A percentile compares a stretch with the other conserved stretches of the same genome.
Evolutionary conservation across 1,284 basidiomycete species (phyloP).

Genomic region (Ustilago xerochloae): DNA sequence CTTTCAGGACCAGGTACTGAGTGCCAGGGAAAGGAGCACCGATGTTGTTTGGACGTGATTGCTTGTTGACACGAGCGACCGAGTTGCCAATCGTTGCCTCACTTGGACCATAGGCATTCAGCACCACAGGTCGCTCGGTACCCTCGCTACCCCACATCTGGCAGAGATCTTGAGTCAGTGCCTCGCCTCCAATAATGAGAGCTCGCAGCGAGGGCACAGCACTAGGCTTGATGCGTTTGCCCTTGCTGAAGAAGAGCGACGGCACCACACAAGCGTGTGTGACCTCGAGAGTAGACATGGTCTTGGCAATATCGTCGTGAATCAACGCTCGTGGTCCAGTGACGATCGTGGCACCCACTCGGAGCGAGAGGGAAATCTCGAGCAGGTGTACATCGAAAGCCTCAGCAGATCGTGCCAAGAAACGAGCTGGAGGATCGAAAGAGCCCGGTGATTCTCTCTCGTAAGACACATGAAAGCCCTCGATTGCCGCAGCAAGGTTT

Average conservation of each 20-base stretch:
- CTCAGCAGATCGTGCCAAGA: slow-evolving; percentile 64
- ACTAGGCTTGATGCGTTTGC: slow-evolving; percentile 48
- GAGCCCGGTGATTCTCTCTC: slow-evolving; percentile 52
- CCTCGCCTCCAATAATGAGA: slow-evolving; percentile 64
- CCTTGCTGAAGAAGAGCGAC: slow-evolving; percentile 62
- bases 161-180: slow-evolving; percentile 54
- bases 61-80: slow-evolving; percentile 48
- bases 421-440: slow-evolving; percentile 41
- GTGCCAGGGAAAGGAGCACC: slow-evolving; percentile 61
- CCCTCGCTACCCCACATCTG: slow-evolving; percentile 50
- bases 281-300: slow-evolving; percentile 52
- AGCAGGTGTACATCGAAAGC: slow-evolving; percentile 67
- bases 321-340: slow-evolving; percentile 58
- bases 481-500: slow-evolving; percentile 58
- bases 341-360: slow-evolving; percentile 62
- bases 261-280: slow-evolving; percentile 67
- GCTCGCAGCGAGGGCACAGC: slow-evolving; percentile 55
- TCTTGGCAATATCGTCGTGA: slow-evolving; percentile 60
- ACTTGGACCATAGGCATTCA: slow-evolving; percentile 66
- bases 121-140: slow-evolving; percentile 35
- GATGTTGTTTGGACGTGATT: slow-evolving; percentile 47
- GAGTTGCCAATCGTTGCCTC: slow-evolving; percentile 66
- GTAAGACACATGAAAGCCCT: slow-evolving; percentile 47
- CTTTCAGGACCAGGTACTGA: slow-evolving; percentile 54
- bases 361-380: slow-evolving; percentile 64